These are phyloP conservation scores for Ogataea pilisensis DNA, from an alignment of 805 yeast species.

Conservation along the genomic window DNA sequence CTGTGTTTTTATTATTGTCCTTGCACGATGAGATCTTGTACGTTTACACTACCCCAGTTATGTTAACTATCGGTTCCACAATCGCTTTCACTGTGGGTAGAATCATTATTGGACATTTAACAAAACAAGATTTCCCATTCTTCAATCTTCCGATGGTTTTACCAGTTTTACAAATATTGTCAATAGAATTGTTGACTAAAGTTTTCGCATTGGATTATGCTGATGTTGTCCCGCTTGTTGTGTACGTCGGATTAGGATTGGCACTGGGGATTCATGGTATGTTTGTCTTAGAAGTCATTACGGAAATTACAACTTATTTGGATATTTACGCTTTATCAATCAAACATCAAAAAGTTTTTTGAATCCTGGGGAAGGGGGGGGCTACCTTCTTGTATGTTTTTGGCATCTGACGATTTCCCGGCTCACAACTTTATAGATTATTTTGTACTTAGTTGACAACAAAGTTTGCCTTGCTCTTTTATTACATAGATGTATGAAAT, in stretches of 20 bases:
- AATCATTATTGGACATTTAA: constrained; percentile 82
- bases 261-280: constrained; percentile 64
- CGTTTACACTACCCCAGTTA: constrained; percentile 48
- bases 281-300: constrained; percentile 73
- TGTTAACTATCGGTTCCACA: constrained; percentile 67
- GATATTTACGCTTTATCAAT: constrained; percentile 84
- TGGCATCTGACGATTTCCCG: too few species aligned
- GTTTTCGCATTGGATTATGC: constrained; percentile 37
- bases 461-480: too few species aligned
- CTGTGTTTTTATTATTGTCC: constrained; percentile 44
- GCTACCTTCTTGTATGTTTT: too few species aligned
- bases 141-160: constrained; percentile 66
- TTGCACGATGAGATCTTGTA: constrained; percentile 50
- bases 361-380: too few species aligned
- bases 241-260: constrained; percentile 65
- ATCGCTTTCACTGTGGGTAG: constrained; percentile 88
- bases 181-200: constrained; percentile 33
- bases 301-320: constrained; percentile 72
- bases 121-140: constrained; percentile 73
- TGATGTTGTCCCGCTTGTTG: constrained; percentile 44
- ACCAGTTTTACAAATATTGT: constrained; percentile 48
- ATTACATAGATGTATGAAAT: too few species aligned
- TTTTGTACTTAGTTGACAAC: too few species aligned
- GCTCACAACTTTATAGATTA: too few species aligned
- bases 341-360: constrained; percentile 62